phyloP scores from a whole-genome alignment of 2,329 filamentous ascomycete genomes.

The Phyllosticta citriasiana region DNA sequence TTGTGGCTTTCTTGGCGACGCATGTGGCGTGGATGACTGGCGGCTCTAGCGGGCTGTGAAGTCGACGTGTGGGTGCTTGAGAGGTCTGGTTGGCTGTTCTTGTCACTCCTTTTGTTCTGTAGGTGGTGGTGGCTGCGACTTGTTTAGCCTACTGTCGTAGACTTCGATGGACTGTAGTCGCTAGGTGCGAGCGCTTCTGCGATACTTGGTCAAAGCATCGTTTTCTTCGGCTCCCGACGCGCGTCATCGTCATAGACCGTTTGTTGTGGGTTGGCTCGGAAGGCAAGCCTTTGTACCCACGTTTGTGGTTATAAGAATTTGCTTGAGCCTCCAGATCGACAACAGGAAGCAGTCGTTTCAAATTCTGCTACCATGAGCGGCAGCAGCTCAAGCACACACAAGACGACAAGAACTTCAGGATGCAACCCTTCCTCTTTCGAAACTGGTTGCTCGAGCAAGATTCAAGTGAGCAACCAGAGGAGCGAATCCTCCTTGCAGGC shows the following conservation, averaged over 20 bases:
- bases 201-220: background rate
- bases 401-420: background rate
- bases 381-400: background rate
- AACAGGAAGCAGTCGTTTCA: background rate
- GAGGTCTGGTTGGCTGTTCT: background rate
- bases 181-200: background rate
- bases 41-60: background rate
- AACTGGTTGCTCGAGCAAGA: background rate
- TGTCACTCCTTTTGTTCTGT: background rate
- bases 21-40: background rate
- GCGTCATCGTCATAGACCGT: background rate
- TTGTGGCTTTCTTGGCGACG: background rate
- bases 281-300: background rate
- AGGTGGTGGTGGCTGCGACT: background rate
- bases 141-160: background rate
- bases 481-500: background rate
- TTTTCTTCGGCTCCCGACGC: background rate
- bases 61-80: background rate
- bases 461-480: background rate
- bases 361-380: background rate
- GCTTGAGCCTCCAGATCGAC: background rate
- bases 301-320: background rate
- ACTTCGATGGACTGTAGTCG: background rate
- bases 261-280: background rate
- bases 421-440: background rate